Conservation (phyloP, 164 flowering plant species). For the Vitis vinifera region DNA sequence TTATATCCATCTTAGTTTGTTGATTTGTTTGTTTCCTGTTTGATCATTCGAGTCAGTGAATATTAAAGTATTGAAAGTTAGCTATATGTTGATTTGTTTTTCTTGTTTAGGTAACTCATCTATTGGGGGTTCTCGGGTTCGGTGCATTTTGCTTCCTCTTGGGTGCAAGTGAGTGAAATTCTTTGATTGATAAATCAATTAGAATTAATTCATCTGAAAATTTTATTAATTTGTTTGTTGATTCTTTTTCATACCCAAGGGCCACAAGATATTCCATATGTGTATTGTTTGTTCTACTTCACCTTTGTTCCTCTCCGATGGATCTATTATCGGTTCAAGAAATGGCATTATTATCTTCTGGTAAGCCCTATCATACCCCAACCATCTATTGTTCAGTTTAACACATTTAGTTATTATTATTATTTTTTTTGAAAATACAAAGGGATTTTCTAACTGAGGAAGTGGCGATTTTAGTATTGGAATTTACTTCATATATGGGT, state of each 20-base stretch:
- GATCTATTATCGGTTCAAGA: slow-evolving; percentile 96
- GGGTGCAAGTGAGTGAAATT: slow-evolving; percentile 77
- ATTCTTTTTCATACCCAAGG: slow-evolving; percentile 38
- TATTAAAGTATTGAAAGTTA: no score
- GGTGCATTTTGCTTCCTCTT: slow-evolving; percentile 89
- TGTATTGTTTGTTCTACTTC: slow-evolving; percentile 85
- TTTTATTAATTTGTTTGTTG: slow-evolving; percentile 6
- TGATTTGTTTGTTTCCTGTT: neutral
- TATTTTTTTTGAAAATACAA: neutral
- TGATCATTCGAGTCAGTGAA: no score
- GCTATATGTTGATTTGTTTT: neutral
- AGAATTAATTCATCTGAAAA: neutral
- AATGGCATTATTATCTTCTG: slow-evolving; percentile 98
- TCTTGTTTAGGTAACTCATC: slow-evolving; percentile 75
- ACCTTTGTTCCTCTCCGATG: slow-evolving; percentile 91
- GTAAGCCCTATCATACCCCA: slow-evolving; percentile 43
- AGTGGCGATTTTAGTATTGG: no score
- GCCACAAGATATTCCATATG: slow-evolving; percentile 89
- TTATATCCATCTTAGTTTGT: neutral
- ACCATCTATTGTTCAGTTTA: neutral
- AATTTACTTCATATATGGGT: no score
- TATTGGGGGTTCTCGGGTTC: slow-evolving; percentile 85
- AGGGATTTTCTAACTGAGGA: neutral
- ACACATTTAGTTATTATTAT: neutral
- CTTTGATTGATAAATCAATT: neutral